A percentile compares a stretch with the other conserved stretches of the same genome.
Evolutionary conservation across 2,329 filamentous ascomycete species (phyloP).

Genomic region (Colletotrichum sp.): DNA sequence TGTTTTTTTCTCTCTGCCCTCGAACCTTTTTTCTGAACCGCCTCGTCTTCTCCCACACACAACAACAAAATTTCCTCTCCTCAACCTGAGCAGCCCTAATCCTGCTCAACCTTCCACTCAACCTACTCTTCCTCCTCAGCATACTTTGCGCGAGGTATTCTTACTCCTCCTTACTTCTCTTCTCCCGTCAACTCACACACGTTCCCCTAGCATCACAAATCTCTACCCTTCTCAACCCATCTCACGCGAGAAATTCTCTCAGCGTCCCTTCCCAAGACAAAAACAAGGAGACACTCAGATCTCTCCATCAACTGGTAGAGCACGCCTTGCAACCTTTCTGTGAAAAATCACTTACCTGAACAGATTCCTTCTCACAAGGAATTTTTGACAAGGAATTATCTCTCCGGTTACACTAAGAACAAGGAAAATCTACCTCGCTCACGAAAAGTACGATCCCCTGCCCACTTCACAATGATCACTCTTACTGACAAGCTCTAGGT

Average conservation of each 20-base stretch:
- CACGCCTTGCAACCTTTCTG: neutral
- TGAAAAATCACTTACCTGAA: neutral
- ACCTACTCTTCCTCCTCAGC: neutral
- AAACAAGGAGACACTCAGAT: neutral
- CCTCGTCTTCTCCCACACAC: neutral
- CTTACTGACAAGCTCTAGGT: neutral
- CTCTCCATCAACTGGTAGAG: neutral
- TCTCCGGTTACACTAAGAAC: neutral
- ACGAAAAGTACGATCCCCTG: neutral
- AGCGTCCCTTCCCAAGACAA: neutral
- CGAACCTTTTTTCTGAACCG: neutral
- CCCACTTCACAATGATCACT: neutral
- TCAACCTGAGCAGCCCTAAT: neutral
- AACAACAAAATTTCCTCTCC: neutral
- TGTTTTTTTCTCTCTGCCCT: neutral
- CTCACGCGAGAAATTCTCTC: neutral
- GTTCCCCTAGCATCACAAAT: neutral
- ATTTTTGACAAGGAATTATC: neutral
- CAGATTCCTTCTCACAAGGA: neutral
- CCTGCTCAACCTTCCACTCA: neutral
- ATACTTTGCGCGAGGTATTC: neutral
- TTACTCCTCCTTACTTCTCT: neutral
- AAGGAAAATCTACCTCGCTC: neutral
- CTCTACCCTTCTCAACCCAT: neutral
- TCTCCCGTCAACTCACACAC: too few species aligned